Evolutionary conservation across 805 yeast species (phyloP).

Genomic region (Jamesozyma jinghongensis): DNA sequence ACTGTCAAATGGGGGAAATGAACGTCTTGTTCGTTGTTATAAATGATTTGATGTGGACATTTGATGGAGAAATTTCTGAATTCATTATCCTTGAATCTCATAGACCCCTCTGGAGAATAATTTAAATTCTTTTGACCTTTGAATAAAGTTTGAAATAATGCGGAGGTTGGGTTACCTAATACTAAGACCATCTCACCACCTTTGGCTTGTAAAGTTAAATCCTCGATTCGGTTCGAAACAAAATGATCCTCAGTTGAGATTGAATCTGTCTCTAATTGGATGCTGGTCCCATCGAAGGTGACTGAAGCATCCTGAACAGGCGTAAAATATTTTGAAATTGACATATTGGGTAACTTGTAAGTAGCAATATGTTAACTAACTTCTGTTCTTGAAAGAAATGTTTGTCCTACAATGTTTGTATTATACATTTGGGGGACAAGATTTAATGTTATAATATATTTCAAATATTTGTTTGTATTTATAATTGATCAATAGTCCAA

Average conservation of each 20-base stretch:
- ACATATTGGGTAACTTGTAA: constrained; percentile 7
- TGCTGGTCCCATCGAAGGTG: constrained; percentile 18
- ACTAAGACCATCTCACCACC: constrained; percentile 24
- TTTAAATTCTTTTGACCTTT: constrained; percentile 13
- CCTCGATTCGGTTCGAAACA: constrained; percentile 4
- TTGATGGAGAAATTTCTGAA: constrained; percentile 11
- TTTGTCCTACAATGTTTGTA: neutral
- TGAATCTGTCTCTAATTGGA: constrained; percentile 4
- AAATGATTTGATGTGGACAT: constrained; percentile 23
- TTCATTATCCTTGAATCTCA: constrained; percentile 18
- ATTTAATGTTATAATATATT: neutral
- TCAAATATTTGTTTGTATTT: constrained; percentile 1
- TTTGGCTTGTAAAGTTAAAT: constrained; percentile 17
- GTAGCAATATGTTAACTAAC: too few relatives aligned
- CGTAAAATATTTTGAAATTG: constrained; percentile 19
- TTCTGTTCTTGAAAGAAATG: too few relatives aligned
- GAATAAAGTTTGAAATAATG: constrained; percentile 17
- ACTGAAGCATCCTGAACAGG: constrained; percentile 20
- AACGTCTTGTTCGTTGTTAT: constrained; percentile 45
- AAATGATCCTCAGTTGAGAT: neutral
- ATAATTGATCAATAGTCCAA: neutral
- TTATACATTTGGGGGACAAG: neutral
- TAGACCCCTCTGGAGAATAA: constrained; percentile 16
- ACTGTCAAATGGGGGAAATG: constrained; percentile 51
- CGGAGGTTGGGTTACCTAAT: constrained; percentile 21